phyloP scores from a whole-genome alignment of 139 green algal species.

The Tetradesmus lagerheimii region DNA sequence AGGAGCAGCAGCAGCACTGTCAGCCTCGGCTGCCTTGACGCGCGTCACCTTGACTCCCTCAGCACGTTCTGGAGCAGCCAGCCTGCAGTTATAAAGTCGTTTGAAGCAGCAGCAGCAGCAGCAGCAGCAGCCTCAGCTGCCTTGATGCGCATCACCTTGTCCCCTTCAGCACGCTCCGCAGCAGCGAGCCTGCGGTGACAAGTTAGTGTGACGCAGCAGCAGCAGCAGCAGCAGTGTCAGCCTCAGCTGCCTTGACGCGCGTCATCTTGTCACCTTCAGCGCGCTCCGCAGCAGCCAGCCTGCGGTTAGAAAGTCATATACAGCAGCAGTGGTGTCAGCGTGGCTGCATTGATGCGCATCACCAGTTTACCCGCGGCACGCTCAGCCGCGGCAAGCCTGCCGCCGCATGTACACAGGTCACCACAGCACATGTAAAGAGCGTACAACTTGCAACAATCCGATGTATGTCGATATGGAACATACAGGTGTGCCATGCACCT shows the following conservation, averaged over 20 bases:
- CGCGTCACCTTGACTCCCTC: conserved; percentile 79
- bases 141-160: conserved; percentile 77
- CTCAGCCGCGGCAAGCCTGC: no score
- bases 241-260: conserved; percentile 75
- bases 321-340: not conserved
- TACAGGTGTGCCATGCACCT: no score
- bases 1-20: conserved; percentile 53
- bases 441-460: no score
- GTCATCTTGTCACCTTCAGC: conserved; percentile 81
- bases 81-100: conserved; percentile 10
- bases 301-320: not conserved
- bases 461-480: no score
- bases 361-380: no score
- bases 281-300: conserved; percentile 58
- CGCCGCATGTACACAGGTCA: no score
- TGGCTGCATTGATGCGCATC: no score
- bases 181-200: conserved; percentile 41
- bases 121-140: conserved; percentile 77
- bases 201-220: not conserved
- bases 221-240: conserved; percentile 65
- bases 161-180: conserved; percentile 73
- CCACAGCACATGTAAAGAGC: no score
- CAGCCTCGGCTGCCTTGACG: conserved; percentile 78
- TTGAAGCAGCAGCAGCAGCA: not conserved
- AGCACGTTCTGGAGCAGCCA: conserved; percentile 69